These are phyloP conservation scores for Blastobotrys proliferans DNA, from an alignment of 1,139 yeast genomes.

Conservation along the genomic window DNA sequence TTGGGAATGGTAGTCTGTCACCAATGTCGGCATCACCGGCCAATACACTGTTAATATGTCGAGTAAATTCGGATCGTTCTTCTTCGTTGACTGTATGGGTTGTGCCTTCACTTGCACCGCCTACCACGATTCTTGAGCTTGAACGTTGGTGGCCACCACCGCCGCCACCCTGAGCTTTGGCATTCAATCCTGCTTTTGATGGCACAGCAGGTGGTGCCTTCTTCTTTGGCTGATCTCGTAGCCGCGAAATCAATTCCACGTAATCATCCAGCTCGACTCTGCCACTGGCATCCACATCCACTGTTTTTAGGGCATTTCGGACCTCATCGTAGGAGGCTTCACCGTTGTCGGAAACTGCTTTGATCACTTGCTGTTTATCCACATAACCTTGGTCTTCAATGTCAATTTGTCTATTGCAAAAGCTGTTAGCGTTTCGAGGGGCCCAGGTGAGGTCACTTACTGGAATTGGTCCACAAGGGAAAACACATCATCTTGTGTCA, in stretches of 20 bases:
- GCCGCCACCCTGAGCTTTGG: slow-evolving; percentile 12
- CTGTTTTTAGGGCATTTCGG: slow-evolving; percentile 85
- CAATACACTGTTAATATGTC: slow-evolving; percentile 89
- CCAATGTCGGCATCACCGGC: slow-evolving; percentile 91
- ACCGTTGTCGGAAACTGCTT: slow-evolving; percentile 75
- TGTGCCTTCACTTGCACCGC: slow-evolving; percentile 84
- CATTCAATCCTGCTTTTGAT: slow-evolving; percentile 19
- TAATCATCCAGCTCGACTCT: slow-evolving; percentile 95
- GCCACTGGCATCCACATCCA: slow-evolving; percentile 94
- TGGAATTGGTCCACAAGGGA: slow-evolving; percentile 74
- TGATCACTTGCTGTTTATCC: slow-evolving; percentile 85
- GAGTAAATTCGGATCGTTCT: slow-evolving; percentile 91
- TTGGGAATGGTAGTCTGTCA: slow-evolving; percentile 80
- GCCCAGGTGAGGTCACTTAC: slow-evolving; percentile 26
- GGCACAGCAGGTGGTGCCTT: slow-evolving; percentile 21
- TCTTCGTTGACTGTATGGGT: slow-evolving; percentile 97
- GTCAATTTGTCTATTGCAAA: slow-evolving; percentile 56
- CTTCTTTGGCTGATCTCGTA: slow-evolving; percentile 30
- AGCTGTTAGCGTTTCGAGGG: too few relatives aligned
- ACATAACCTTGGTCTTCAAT: slow-evolving; percentile 93
- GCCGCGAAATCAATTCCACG: slow-evolving; percentile 60
- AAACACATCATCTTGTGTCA: slow-evolving; percentile 83
- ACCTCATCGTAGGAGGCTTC: slow-evolving; percentile 85
- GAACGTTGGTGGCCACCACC: slow-evolving; percentile 18
- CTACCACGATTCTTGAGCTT: slow-evolving; percentile 59